Evolutionary conservation across 371 early-diverging fungal genomes (phyloP).

Genomic region (Apophysomyces elegans): DNA sequence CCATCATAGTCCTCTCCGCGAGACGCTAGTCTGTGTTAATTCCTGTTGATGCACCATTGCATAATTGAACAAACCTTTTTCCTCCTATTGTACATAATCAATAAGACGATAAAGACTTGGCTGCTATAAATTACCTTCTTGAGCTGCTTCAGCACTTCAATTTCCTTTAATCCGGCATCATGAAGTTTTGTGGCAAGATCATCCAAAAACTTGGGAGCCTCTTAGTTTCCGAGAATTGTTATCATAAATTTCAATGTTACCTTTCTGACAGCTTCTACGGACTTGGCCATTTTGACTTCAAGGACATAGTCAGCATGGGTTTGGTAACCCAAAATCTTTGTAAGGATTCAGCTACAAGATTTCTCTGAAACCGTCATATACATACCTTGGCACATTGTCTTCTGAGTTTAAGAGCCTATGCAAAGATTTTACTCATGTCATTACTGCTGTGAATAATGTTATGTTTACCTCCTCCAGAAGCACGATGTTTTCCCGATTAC

Average conservation of each 20-base stretch:
- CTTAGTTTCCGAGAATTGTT: not conserved
- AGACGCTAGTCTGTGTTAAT: constrained; percentile 20
- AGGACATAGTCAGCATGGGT: constrained; percentile 77
- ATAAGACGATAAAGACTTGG: too few species aligned
- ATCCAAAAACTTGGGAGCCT: constrained; percentile 59
- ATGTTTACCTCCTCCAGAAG: constrained; percentile 53
- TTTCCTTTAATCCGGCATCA: constrained; percentile 63
- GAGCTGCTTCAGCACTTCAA: constrained; percentile 55
- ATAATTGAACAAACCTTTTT: constrained; percentile 27
- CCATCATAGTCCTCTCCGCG: constrained; percentile 60
- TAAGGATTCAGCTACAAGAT: not conserved
- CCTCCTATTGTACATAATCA: constrained; percentile 24
- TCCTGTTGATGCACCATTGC: not conserved
- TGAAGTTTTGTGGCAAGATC: constrained; percentile 64
- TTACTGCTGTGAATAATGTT: not conserved
- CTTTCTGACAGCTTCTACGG: constrained; percentile 62
- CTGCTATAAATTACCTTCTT: constrained; percentile 48
- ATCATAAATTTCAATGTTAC: constrained; percentile 19
- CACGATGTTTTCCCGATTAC: constrained; percentile 65
- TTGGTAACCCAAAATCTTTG: constrained; percentile 71
- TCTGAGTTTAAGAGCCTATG: constrained; percentile 63
- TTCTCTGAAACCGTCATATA: not conserved
- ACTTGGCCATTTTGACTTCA: constrained; percentile 88
- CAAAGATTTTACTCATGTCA: constrained; percentile 18
- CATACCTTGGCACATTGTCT: constrained; percentile 58